Evolutionary conservation across 2,329 filamentous ascomycete species (phyloP).

Genomic region (Stylonectria norvegica): DNA sequence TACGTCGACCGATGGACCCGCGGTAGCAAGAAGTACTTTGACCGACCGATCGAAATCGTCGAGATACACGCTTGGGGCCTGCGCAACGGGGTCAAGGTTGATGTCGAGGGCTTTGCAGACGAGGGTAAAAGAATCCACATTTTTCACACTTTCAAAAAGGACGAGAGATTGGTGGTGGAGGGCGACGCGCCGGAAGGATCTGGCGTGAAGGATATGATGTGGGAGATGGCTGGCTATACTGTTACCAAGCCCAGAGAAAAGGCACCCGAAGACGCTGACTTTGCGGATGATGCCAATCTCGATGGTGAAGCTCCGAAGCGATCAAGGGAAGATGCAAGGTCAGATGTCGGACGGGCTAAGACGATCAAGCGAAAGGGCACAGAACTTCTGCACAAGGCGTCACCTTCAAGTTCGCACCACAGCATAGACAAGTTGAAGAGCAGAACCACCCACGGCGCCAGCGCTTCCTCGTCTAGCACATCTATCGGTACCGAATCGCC

Average conservation of each 20-base stretch:
- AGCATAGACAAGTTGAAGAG: conserved; percentile 21
- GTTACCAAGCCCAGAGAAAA: conserved; percentile 31
- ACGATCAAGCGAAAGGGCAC: conserved; percentile 29
- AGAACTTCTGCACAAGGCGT: conserved; percentile 34
- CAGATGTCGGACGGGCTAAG: conserved; percentile 14
- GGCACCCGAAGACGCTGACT: conserved; percentile 34
- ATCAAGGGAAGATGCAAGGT: conserved; percentile 6
- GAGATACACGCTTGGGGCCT: conserved; percentile 91
- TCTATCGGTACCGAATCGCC: conserved; percentile 17
- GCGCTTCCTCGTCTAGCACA: conserved; percentile 13
- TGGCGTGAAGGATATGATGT: conserved; percentile 50
- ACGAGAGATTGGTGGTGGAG: conserved; percentile 68
- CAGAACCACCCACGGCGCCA: conserved; percentile 13
- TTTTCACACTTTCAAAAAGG: conserved; percentile 74
- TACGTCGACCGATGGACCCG: conserved; percentile 87
- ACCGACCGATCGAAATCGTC: conserved; percentile 76
- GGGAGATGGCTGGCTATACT: conserved; percentile 48
- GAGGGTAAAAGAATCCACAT: conserved; percentile 82
- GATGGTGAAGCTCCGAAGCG: conserved; percentile 6
- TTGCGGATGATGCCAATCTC: conserved; percentile 29
- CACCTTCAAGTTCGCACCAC: conserved; percentile 17
- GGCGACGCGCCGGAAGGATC: conserved; percentile 48
- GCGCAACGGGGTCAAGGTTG: conserved; percentile 80
- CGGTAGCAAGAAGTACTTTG: conserved; percentile 73
- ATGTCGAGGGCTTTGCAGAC: conserved; percentile 81